A percentile compares a stretch with the other conserved stretches of the same genome.
phyloP scores from a whole-genome alignment of 2,329 filamentous ascomycete genomes.

The Massarina eburnea region DNA sequence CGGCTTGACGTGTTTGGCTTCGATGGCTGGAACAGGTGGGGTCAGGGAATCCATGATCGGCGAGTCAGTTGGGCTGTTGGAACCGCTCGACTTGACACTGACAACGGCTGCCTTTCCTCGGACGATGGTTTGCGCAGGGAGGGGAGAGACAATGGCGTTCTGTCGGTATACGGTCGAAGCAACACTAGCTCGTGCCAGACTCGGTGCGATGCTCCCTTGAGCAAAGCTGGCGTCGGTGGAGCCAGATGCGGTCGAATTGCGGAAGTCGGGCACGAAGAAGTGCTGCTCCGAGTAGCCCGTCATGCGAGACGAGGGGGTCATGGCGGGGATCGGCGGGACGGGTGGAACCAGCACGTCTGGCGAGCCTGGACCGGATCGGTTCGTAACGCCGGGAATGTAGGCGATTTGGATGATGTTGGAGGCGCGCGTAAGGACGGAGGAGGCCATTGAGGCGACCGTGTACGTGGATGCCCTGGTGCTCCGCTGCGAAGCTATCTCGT shows the following conservation, averaged over 20 bases:
- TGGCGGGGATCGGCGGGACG: slow-evolving; percentile 81
- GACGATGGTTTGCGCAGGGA: slow-evolving; percentile 82
- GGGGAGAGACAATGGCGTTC: slow-evolving; percentile 77
- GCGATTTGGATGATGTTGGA: slow-evolving; percentile 99
- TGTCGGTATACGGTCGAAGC: slow-evolving; percentile 94
- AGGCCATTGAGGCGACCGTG: slow-evolving; percentile 89
- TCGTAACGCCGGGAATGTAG: slow-evolving; percentile 96
- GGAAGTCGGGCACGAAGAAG: slow-evolving; percentile 91
- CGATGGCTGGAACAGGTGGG: slow-evolving; percentile 73
- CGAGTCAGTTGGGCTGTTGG: slow-evolving; percentile 54
- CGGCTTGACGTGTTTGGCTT: slow-evolving; percentile 53
- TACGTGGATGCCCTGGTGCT: slow-evolving; percentile 75
- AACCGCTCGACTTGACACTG: slow-evolving; percentile 75
- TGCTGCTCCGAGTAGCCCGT: slow-evolving; percentile 69
- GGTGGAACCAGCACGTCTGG: slow-evolving; percentile 82
- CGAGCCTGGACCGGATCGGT: slow-evolving; percentile 82
- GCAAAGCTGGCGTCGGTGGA: slow-evolving; percentile 59
- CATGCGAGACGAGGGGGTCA: slow-evolving; percentile 58
- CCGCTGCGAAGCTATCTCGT: slow-evolving; percentile 57
- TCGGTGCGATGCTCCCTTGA: slow-evolving; percentile 53
- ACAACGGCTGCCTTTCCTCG: slow-evolving; percentile 89
- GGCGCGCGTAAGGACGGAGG: slow-evolving; percentile 89
- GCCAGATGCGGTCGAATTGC: slow-evolving; percentile 87
- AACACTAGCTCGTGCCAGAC: slow-evolving; percentile 60
- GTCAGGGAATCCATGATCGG: slow-evolving; percentile 49